Conservation (phyloP, 139 green algal species). For the Coelastrella sp. region DNA sequence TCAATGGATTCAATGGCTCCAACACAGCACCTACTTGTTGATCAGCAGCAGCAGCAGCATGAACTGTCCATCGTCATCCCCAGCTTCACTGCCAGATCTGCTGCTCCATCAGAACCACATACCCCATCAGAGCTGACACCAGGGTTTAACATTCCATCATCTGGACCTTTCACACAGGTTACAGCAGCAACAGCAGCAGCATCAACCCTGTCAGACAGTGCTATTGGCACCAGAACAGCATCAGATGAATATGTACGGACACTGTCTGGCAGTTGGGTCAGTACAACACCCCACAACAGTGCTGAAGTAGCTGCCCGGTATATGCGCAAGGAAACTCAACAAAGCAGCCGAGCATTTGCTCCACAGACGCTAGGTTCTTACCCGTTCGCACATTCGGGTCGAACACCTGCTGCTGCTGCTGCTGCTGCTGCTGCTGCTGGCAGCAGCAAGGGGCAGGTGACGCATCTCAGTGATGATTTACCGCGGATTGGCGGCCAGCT, state of each 20-base stretch:
- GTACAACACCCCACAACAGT: background rate
- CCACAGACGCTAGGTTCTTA: background rate
- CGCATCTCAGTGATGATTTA: background rate
- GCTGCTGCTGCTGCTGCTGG: background rate
- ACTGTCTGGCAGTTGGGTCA: background rate
- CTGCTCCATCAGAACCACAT: background rate
- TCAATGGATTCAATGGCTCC: no score
- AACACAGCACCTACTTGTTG: no score
- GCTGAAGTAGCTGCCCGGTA: background rate
- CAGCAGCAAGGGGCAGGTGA: background rate
- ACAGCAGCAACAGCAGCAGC: no score
- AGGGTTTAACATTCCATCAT: background rate
- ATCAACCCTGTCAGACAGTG: background rate
- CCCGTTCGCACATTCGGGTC: no score
- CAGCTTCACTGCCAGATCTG: background rate
- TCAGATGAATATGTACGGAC: background rate
- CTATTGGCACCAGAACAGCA: background rate
- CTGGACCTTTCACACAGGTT: background rate
- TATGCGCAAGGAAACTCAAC: background rate
- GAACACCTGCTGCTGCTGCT: background rate
- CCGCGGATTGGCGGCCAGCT: background rate
- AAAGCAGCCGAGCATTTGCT: background rate
- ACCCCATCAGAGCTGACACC: background rate
- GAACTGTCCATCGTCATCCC: background rate
- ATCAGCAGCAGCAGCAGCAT: no score